phyloP scores from a whole-genome alignment of 495 filamentous ascomycete genomes.

The Hypoxylon trugodes region DNA sequence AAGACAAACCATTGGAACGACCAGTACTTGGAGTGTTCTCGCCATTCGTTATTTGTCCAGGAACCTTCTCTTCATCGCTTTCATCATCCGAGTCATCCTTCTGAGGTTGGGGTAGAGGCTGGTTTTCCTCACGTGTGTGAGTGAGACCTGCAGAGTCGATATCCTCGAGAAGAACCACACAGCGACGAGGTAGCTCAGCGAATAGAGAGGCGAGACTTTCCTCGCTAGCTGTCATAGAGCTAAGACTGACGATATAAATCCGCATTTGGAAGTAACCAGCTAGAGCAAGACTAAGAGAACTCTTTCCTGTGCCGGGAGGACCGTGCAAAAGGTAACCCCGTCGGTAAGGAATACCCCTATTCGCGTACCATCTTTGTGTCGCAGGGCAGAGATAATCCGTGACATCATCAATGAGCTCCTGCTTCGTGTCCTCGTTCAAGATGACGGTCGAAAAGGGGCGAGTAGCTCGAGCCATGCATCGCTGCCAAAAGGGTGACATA shows the following conservation, averaged over 20 bases:
- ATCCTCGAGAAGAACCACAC: conserved; percentile 78
- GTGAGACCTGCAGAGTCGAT: conserved; percentile 78
- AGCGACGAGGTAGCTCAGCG: conserved; percentile 69
- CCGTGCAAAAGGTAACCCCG: conserved; percentile 91
- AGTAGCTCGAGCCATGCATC: conserved; percentile 67
- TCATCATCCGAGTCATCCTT: conserved; percentile 20
- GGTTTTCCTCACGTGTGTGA: conserved; percentile 57
- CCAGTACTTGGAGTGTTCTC: conserved; percentile 21
- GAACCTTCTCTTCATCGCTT: no score
- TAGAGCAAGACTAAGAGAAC: conserved; percentile 69
- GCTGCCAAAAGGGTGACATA: conserved; percentile 56
- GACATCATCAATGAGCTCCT: conserved; percentile 78
- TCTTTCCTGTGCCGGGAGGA: conserved; percentile 82
- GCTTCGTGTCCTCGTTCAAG: conserved; percentile 78
- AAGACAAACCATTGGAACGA: conserved; percentile 61
- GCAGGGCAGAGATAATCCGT: conserved; percentile 86
- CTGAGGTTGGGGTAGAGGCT: neutral
- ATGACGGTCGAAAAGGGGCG: conserved; percentile 89
- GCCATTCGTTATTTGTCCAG: conserved; percentile 39
- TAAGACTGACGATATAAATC: conserved; percentile 74
- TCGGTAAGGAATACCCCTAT: conserved; percentile 78
- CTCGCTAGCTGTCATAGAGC: conserved; percentile 71
- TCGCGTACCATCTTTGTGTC: conserved; percentile 81
- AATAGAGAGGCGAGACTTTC: conserved; percentile 77
- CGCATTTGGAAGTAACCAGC: conserved; percentile 74